These are phyloP conservation scores for Boletus rex-veris DNA, from an alignment of 768 basidiomycete species.

Conservation along the genomic window DNA sequence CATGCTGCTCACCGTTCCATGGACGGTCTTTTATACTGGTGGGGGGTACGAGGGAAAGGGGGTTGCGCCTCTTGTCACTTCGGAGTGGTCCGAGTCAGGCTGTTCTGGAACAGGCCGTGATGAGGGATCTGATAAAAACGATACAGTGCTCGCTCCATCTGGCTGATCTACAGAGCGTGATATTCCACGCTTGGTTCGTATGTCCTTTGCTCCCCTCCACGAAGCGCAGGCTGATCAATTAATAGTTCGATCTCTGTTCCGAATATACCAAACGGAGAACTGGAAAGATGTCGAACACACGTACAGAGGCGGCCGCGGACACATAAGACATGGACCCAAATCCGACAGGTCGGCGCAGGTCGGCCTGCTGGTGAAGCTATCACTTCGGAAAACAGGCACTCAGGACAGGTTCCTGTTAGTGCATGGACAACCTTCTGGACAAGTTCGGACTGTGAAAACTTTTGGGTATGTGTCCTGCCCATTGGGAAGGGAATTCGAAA, in stretches of 20 bases:
- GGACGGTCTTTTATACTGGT: slow-evolving; percentile 16
- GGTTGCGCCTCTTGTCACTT: neutral
- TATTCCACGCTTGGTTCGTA: slow-evolving; percentile 14
- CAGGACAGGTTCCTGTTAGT: neutral
- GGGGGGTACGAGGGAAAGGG: neutral
- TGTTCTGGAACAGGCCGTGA: slow-evolving; percentile 1
- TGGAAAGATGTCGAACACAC: slow-evolving; percentile 11
- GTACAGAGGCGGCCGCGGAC: neutral
- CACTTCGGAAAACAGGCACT: slow-evolving; percentile 2
- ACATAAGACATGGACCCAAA: neutral
- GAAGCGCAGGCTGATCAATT: slow-evolving; percentile 6
- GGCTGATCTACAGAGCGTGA: neutral
- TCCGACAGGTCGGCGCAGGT: neutral
- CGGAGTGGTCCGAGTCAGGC: neutral
- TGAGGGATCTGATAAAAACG: slow-evolving; percentile 7
- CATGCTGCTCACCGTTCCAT: slow-evolving; percentile 10
- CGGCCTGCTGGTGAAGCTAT: neutral
- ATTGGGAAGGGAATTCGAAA: slow-evolving; percentile 6
- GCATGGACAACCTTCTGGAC: slow-evolving; percentile 14
- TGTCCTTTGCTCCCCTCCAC: neutral
- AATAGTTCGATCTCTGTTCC: slow-evolving; percentile 4
- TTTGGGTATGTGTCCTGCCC: neutral
- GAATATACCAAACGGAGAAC: slow-evolving; percentile 1
- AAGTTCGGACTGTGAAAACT: slow-evolving; percentile 17
- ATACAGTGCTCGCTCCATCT: neutral